Evolutionary conservation across 2,329 filamentous ascomycete species (phyloP).

Genomic region (Apiospora pterosperma): DNA sequence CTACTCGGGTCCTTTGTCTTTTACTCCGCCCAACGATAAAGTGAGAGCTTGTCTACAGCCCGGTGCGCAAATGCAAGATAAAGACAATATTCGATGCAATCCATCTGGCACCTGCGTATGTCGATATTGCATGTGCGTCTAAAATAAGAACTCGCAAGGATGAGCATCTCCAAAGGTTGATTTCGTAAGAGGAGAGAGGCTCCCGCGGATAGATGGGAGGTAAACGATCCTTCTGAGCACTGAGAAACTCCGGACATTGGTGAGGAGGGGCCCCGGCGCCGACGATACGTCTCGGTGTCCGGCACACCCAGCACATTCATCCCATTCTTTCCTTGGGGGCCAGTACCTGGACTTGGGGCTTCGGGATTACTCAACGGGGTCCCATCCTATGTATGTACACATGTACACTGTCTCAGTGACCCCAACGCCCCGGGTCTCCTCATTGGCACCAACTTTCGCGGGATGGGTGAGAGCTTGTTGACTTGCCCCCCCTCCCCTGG

Average conservation of each 20-base stretch:
- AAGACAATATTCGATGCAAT: not conserved
- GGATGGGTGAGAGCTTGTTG: constrained; percentile 2
- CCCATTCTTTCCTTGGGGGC: not conserved
- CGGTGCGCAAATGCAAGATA: not conserved
- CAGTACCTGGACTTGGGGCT: not conserved
- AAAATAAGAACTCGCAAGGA: not conserved
- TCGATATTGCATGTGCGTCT: not conserved
- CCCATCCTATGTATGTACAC: not conserved
- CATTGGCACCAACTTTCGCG: not conserved
- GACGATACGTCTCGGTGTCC: not conserved
- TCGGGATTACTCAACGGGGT: not conserved
- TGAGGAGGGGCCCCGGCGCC: not conserved
- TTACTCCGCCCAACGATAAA: not conserved
- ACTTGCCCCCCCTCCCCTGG: not conserved
- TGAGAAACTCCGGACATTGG: not conserved
- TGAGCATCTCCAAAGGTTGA: not conserved
- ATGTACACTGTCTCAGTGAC: not conserved
- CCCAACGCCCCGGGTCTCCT: not conserved
- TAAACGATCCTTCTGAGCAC: too few relatives aligned
- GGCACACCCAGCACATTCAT: not conserved
- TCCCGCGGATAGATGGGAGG: not conserved
- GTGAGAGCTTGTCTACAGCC: not conserved
- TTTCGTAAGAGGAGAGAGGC: not conserved
- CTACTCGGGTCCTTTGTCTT: not conserved
- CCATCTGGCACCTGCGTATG: not conserved